Evolutionary conservation across 192 early-diverging fungal species (phyloP).

Genomic region (Mycoemilia scoparia): DNA sequence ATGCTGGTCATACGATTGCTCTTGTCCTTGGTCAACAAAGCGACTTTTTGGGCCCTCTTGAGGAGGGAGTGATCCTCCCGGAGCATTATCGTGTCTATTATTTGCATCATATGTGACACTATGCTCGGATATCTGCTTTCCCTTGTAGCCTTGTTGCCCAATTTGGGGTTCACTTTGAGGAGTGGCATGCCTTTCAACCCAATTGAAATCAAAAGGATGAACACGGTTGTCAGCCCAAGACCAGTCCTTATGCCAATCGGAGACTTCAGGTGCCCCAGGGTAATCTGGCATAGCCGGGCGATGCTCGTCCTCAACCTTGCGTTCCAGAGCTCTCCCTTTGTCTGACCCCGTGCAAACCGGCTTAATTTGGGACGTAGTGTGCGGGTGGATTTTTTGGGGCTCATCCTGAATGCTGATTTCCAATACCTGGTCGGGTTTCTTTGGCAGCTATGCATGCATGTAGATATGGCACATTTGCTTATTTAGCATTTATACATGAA

Average conservation of each 20-base stretch:
- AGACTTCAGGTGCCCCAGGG: slow-evolving; percentile 7
- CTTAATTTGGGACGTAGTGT: not conserved
- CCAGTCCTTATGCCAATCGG: slow-evolving; percentile 34
- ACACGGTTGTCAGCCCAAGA: slow-evolving; percentile 27
- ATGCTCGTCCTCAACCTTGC: not conserved
- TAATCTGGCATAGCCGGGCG: not conserved
- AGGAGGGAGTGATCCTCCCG: not conserved
- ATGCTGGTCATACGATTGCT: too few species aligned
- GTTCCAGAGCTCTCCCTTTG: not conserved
- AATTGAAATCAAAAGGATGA: slow-evolving; percentile 25
- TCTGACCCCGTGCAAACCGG: not conserved
- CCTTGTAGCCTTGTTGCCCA: not conserved
- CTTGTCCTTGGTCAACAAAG: too few species aligned
- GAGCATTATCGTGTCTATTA: not conserved
- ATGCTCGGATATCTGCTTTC: not conserved
- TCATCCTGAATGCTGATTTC: too few species aligned
- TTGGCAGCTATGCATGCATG: too few species aligned
- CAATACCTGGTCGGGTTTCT: too few species aligned
- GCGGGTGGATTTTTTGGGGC: too few species aligned
- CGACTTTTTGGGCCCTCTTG: too few species aligned
- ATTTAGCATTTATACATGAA: too few species aligned
- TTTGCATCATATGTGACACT: not conserved
- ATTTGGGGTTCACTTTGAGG: not conserved
- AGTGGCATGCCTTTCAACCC: slow-evolving; percentile 7
- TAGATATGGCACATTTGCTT: too few species aligned